Evolutionary conservation across 225 moss, liverwort and hornwort species (phyloP).

Genomic region (Pleurozium schreberi): DNA sequence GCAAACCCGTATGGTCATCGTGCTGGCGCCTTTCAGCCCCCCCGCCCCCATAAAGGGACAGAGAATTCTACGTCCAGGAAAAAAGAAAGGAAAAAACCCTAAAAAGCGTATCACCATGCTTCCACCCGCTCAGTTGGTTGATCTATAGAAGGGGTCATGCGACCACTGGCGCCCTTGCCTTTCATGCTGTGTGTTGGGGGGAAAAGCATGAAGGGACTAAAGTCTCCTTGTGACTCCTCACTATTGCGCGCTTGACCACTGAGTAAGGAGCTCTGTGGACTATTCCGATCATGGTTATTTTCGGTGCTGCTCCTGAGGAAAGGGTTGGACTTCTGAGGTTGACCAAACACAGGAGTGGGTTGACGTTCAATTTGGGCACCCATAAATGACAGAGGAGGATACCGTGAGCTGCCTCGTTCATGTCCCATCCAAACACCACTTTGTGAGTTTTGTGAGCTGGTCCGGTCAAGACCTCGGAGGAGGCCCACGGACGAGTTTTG

Average conservation of each 20-base stretch:
- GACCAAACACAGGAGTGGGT: slow-evolving; percentile 25
- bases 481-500: slow-evolving; percentile 35
- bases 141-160: slow-evolving; percentile 74
- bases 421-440: slow-evolving; percentile 58
- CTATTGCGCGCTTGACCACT: slow-evolving; percentile 24
- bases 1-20: slow-evolving; percentile 8
- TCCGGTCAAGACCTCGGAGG: slow-evolving; percentile 43
- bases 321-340: slow-evolving; percentile 24
- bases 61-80: neutral
- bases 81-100: neutral
- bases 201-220: slow-evolving; percentile 69
- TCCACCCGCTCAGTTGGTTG: slow-evolving; percentile 88
- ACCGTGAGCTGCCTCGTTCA: slow-evolving; percentile 29
- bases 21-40: neutral
- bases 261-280: slow-evolving; percentile 36
- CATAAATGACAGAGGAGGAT: slow-evolving; percentile 8
- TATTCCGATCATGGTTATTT: neutral
- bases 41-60: neutral
- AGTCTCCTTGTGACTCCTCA: slow-evolving; percentile 47
- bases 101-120: slow-evolving; percentile 55
- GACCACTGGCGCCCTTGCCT: slow-evolving; percentile 66
- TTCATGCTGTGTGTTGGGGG: slow-evolving; percentile 68
- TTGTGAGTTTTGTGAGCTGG: slow-evolving; percentile 44
- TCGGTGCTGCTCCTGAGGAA: slow-evolving; percentile 17
- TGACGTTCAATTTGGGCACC: slow-evolving; percentile 18